These are phyloP conservation scores for Jaltomata sinuosa DNA, from an alignment of 257 asterid species.

Conservation along the genomic window DNA sequence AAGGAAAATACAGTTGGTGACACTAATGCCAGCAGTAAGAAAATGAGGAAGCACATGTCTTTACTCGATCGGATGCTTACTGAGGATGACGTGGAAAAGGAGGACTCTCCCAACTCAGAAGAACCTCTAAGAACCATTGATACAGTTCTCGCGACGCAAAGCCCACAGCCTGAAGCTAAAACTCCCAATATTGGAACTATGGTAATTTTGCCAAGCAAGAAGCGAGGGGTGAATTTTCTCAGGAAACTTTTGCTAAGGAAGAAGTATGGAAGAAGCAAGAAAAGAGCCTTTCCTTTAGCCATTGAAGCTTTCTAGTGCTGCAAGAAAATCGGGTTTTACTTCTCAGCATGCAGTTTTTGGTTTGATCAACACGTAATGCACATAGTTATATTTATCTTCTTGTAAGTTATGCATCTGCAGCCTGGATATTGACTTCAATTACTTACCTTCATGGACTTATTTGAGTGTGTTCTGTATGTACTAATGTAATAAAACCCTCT, in stretches of 20 bases:
- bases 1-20: constrained; percentile 32
- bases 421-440: background rate
- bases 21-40: constrained; percentile 26
- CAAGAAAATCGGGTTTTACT: constrained; percentile 9
- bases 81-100: constrained; percentile 35
- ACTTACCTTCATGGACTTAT: background rate
- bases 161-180: constrained; percentile 9
- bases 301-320: constrained; percentile 12
- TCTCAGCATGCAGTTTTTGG: constrained; percentile 6
- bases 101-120: constrained; percentile 23
- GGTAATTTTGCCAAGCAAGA: constrained; percentile 41
- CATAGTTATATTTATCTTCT: background rate
- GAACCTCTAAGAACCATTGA: constrained; percentile 16
- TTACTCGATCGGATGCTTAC: constrained; percentile 62
- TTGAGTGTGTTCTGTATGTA: background rate
- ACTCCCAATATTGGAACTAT: constrained; percentile 31
- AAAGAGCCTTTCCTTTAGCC: constrained; percentile 27
- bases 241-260: constrained; percentile 60
- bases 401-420: background rate
- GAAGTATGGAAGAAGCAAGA: constrained; percentile 40
- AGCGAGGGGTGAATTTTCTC: constrained; percentile 51
- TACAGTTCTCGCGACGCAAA: background rate
- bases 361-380: background rate
- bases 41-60: constrained; percentile 41
- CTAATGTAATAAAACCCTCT: background rate